Conservation (phyloP, 768 basidiomycete species). For the Collybia sordida region DNA sequence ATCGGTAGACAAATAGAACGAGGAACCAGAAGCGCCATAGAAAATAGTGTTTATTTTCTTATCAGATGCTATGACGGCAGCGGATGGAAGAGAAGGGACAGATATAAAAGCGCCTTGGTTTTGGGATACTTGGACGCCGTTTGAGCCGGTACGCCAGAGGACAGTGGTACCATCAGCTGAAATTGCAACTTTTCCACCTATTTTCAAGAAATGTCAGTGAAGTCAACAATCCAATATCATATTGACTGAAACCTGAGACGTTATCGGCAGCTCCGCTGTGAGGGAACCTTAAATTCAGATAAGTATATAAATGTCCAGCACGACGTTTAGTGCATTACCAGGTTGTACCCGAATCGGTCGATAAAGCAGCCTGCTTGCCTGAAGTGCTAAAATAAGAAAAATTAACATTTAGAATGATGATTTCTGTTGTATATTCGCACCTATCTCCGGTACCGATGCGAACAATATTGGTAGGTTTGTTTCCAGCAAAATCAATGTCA, state of each 20-base stretch:
- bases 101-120: conserved; percentile 45
- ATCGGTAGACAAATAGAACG: conserved; percentile 62
- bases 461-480: conserved; percentile 47
- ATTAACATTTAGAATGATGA: neutral
- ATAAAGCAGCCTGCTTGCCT: conserved; percentile 58
- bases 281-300: conserved; percentile 33
- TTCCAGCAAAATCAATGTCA: conserved; percentile 56
- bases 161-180: conserved; percentile 58
- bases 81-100: conserved; percentile 52
- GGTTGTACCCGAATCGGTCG: conserved; percentile 50
- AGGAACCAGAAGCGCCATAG: conserved; percentile 55
- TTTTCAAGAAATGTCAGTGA: neutral
- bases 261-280: conserved; percentile 55
- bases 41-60: conserved; percentile 56
- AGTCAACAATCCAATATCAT: neutral
- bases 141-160: conserved; percentile 51
- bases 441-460: conserved; percentile 52
- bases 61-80: conserved; percentile 60
- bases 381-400: conserved; percentile 25
- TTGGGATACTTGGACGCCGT: conserved; percentile 54
- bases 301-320: neutral
- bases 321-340: conserved; percentile 32
- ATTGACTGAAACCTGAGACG: conserved; percentile 29
- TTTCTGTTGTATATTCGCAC: conserved; percentile 18
- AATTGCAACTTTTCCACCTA: conserved; percentile 41